Conservation (phyloP, 2,329 filamentous ascomycete genomes). For the Arthrobotrys megalospora region DNA sequence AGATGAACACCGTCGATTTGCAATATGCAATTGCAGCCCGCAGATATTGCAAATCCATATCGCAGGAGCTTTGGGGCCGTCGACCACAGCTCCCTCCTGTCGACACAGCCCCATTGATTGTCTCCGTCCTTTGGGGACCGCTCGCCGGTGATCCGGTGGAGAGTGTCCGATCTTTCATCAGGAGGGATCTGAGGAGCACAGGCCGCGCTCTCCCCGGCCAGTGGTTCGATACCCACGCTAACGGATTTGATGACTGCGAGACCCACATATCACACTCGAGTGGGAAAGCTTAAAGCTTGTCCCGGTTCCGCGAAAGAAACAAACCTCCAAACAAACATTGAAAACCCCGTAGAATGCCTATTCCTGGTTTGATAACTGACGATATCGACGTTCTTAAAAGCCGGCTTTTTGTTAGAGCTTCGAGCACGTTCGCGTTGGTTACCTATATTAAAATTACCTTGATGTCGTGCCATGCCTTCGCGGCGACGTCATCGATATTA, state of each 20-base stretch:
- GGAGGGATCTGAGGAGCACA: slow-evolving; percentile 30
- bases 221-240: slow-evolving; percentile 33
- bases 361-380: neutral
- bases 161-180: slow-evolving; percentile 51
- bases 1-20: neutral
- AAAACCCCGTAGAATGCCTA: neutral
- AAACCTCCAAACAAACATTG: neutral
- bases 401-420: neutral
- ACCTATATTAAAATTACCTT: neutral
- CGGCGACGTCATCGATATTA: slow-evolving; percentile 31
- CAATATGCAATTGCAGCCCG: neutral
- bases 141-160: slow-evolving; percentile 45
- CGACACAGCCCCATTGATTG: slow-evolving; percentile 37
- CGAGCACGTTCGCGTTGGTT: neutral
- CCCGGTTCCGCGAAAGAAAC: slow-evolving; percentile 51
- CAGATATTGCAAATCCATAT: neutral
- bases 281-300: slow-evolving; percentile 35
- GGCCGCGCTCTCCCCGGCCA: neutral
- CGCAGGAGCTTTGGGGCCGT: neutral
- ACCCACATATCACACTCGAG: slow-evolving; percentile 55
- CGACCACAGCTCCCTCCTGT: slow-evolving; percentile 2
- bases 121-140: slow-evolving; percentile 39
- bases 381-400: neutral
- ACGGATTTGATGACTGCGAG: slow-evolving; percentile 30
- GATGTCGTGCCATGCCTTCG: slow-evolving; percentile 21